Percentiles rank a stretch among this genome's conserved stretches.
Conservation (phyloP, 768 basidiomycete species). For the Auricularia sp. region DNA sequence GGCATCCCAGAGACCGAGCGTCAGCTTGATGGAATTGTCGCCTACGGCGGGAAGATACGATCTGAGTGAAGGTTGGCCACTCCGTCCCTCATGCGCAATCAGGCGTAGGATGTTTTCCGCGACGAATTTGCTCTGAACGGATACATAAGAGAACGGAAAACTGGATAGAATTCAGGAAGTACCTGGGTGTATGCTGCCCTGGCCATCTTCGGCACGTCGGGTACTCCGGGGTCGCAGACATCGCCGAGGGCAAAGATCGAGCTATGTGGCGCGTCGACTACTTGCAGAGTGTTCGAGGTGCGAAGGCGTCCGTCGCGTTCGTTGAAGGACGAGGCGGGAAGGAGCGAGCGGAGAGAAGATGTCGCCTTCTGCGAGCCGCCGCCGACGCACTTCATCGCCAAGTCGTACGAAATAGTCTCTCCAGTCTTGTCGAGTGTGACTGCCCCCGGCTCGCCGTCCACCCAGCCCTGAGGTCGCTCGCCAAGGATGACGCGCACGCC, state of each 20-base stretch:
- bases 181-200: not conserved
- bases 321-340: constrained; percentile 2
- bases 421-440: too few species aligned
- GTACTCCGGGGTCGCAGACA: constrained; percentile 52
- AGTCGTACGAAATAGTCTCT: too few species aligned
- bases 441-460: too few species aligned
- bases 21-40: not conserved
- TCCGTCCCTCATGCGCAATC: constrained; percentile 15
- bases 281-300: constrained; percentile 20
- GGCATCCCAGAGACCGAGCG: not conserved
- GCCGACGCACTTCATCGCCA: too few species aligned
- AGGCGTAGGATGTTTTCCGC: constrained; percentile 44
- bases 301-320: constrained; percentile 12
- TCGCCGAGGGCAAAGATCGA: constrained; percentile 53
- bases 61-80: not conserved
- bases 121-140: constrained; percentile 36
- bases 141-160: too few species aligned
- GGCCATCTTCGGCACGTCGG: constrained; percentile 34
- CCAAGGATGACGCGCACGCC: constrained; percentile 43
- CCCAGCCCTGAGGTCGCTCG: constrained; percentile 29
- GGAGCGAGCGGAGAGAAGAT: too few species aligned
- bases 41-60: not conserved
- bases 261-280: constrained; percentile 11
- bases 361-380: too few species aligned
- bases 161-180: too few species aligned